Percentiles rank a stretch among this genome's conserved stretches.
Conservation (phyloP, 2,329 filamentous ascomycete species). For the Beauveria caledonica region DNA sequence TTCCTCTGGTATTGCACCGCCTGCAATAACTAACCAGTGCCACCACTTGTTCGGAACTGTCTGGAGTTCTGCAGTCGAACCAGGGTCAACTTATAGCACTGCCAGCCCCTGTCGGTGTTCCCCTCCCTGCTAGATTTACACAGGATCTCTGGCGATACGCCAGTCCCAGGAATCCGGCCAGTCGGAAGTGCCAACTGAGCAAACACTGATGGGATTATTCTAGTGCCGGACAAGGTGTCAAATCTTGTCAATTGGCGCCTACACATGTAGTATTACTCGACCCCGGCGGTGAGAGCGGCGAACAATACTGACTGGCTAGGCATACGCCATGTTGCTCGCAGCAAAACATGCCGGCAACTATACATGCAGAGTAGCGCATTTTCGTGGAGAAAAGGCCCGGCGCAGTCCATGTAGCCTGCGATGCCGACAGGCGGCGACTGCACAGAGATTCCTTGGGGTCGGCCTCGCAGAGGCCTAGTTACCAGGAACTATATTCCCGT, state of each 20-base stretch:
- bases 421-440: constrained; percentile 4
- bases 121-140: constrained; percentile 9
- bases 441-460: constrained; percentile 11
- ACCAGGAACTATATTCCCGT: constrained; percentile 4
- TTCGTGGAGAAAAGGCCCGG: constrained; percentile 4
- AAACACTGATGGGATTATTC: background rate
- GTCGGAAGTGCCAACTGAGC: constrained; percentile 4
- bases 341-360: background rate
- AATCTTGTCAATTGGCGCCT: background rate
- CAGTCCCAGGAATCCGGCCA: constrained; percentile 11
- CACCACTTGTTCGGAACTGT: background rate
- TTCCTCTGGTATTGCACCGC: background rate
- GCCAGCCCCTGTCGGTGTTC: background rate
- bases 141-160: constrained; percentile 12
- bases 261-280: background rate
- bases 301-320: background rate
- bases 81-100: background rate
- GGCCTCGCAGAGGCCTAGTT: background rate
- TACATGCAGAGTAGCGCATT: constrained; percentile 4
- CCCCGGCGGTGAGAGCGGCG: background rate
- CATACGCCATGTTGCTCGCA: background rate
- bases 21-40: background rate
- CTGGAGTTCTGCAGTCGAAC: background rate
- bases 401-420: constrained; percentile 4
- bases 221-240: background rate